Conservation (phyloP, 306 rosid species). For the Cicer pinnatifidum region DNA sequence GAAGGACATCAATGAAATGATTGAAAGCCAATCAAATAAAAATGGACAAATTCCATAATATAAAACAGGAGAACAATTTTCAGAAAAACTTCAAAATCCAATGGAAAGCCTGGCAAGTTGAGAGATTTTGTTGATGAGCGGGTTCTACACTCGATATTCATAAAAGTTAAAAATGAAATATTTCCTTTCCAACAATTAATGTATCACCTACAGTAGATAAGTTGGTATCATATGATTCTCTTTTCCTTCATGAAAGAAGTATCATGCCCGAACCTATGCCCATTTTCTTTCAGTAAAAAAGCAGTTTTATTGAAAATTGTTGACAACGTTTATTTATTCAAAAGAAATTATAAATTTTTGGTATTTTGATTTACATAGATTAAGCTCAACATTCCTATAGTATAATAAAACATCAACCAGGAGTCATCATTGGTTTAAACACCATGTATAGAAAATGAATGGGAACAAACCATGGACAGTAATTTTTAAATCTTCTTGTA, state of each 20-base stretch:
- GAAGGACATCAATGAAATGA: constrained; percentile 11
- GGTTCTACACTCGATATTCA: constrained; percentile 11
- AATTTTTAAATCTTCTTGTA: constrained; percentile 88
- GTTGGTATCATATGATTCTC: not conserved
- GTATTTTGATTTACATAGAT: constrained; percentile 34
- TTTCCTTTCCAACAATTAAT: constrained; percentile 25
- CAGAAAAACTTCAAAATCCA: constrained; percentile 30
- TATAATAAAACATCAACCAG: constrained; percentile 48
- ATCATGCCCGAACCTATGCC: constrained; percentile 5
- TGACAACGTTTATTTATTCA: constrained; percentile 24
- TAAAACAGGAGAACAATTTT: constrained; percentile 24
- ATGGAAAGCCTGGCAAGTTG: constrained; percentile 22
- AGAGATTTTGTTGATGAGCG: constrained; percentile 18
- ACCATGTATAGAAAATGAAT: constrained; percentile 32
- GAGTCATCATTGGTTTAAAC: constrained; percentile 37
- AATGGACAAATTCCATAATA: constrained; percentile 27
- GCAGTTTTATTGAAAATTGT: constrained; percentile 14
- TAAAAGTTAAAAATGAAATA: not conserved
- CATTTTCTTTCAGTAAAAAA: not conserved
- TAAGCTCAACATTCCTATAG: constrained; percentile 43
- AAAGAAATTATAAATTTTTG: constrained; percentile 13
- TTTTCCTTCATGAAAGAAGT: constrained; percentile 19
- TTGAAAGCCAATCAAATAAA: constrained; percentile 34
- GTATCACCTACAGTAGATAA: constrained; percentile 23
- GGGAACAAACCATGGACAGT: constrained; percentile 76